Base-by-base conservation (phyloP, 78 protist species). In the Dictyostelium brefeldianum region DNA sequence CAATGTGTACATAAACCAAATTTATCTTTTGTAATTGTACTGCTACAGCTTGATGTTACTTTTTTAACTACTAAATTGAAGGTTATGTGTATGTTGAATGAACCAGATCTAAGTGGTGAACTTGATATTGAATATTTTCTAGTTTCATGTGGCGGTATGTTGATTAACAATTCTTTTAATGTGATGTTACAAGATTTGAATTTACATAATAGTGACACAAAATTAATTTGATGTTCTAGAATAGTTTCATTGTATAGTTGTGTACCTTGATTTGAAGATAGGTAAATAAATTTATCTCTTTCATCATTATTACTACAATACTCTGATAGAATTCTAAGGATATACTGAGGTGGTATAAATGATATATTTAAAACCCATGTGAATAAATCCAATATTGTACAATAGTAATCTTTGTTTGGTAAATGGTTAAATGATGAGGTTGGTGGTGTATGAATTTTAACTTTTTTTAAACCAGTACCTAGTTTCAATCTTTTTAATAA, bases 1-100 rank as follows among this genome's bases (percentile, higher is more conserved):
- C 92, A 85, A 77, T 77, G 53, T 47, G 92, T 77, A 77, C 92
- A 85, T 18, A 57, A 6, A 15, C 92, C 92, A 70, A 73, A 84
- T 41, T 56, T 54, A 10, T 80, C 74, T 22, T 80, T 80, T 36
- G 43, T 36, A 22, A n/a, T 29, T 3, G 43, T 48, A 56, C 9
- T 29, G n/a, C 12, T 59, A 36, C 25, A 1, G 1, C 11, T 51
- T 36, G 43, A 36, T 2, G 43, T 36, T 36, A 36, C 43, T 2
- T 36, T 36, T 14, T 11, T 53, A 53, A 17, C n/a, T 22, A 85
- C 43, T 1, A 85, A 41, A 27, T 43, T 74, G 50, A 85, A 85
- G 9, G 92, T 85, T 4, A 85, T 85, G n/a, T 85, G 85, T 51
- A 75, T 36, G 47, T 36, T 56, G 64, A 74, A 41, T 31, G 46